Base-by-base conservation (phyloP, 179 eudicot species). In the Monotropa hypopitys region DNA sequence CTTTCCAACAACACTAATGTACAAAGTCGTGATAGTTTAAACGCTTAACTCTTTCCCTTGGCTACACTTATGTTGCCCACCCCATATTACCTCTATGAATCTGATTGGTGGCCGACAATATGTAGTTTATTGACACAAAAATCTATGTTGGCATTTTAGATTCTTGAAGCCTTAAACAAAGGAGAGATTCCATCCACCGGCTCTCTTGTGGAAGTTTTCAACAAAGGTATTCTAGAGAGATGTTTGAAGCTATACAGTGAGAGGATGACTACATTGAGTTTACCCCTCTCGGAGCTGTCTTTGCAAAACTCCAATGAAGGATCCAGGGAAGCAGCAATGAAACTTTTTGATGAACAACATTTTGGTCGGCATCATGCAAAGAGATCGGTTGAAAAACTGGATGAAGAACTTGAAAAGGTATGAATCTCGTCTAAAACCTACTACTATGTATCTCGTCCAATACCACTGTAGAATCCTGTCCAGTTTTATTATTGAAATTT, bases 131-230 rank as follows among this genome's bases (percentile, higher is more conserved):
- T 59, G 11, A 59, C 69, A 54, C 13, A 54, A 18, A 10, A 6
- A 12, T 23, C 38, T 30, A 21, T 66, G 38, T 81, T 72, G 74
- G n/a, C 53, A 23, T 85, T 81, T 83, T 87, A 95, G 99, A 95
- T 95, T 72, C 90, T 95, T 76, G 99, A 91, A 81, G 99, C 99
- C 81, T 85, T 95, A 82, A 95, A 95, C 77, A 93, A 95, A 87
- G 99, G 99, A 81, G 99, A 95, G 83, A 95, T 95, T 75, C 98
- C 99, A 46, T 88, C 99, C 21, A 90, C 99, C 20, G 99, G 98
- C 61, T 95, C 99, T 59, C 96, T 95, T 47, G 99, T 95, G 80
- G 99, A 95, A 84, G 88, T 95, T 80, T 95, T 95, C 81, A 95
- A 95, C 69, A 95, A 95, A 89, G 90, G 84, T 67, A 88, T 95